Evolutionary conservation across 768 basidiomycete species (phyloP), one percentile per base, ranked within the genome.

Genomic region (Psilocybe cubensis): DNA sequence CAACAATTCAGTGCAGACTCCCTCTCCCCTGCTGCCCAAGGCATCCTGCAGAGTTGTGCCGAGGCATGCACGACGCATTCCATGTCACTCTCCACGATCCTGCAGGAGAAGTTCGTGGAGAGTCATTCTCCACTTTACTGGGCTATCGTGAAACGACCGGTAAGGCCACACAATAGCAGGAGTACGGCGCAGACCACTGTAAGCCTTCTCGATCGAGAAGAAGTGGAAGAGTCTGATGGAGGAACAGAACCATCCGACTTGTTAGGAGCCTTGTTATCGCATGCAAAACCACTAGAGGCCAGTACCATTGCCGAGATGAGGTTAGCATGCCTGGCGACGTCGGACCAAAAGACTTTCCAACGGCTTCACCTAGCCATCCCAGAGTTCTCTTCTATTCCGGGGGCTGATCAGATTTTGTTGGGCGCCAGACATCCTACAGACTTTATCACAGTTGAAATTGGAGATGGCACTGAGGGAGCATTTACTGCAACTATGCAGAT

Each of bases 91-190:
- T 76, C 85, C 0, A 58, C 73, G 0, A 67, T 91, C n/a, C 71
- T 91, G 3, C 88, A 89, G 62, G 85, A 89, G 27, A 79, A 71
- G 17, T 83, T 76, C n/a, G 82, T 91, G 38, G 89, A 90, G 62
- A 77, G 75, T 1, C 88, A 86, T 65, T 84, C 85, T 0, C 84
- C 87, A 0, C 64, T 91, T 1, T 91, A 91, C 66, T 91, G 90
- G 90, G 84, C 83, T 0, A 83, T 91, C 60, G 71, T 91, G 25
- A 88, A 87, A 55, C 79, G 79, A 1, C 78, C 76, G 1, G 18
- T 69, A 74, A 20, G 40, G 28, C 21, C 28, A 10, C 17, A 54
- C 20, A 18, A n/a, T 17, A 28, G 11, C 23, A 29, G 38, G 35
- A 23, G n/a, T n/a, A 20, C 27, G 14, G 20, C 47, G 11, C 8